These are phyloP conservation scores for Retiboletus fuscus DNA, from an alignment of 1,284 basidiomycete genomes.

Conservation along the genomic window DNA sequence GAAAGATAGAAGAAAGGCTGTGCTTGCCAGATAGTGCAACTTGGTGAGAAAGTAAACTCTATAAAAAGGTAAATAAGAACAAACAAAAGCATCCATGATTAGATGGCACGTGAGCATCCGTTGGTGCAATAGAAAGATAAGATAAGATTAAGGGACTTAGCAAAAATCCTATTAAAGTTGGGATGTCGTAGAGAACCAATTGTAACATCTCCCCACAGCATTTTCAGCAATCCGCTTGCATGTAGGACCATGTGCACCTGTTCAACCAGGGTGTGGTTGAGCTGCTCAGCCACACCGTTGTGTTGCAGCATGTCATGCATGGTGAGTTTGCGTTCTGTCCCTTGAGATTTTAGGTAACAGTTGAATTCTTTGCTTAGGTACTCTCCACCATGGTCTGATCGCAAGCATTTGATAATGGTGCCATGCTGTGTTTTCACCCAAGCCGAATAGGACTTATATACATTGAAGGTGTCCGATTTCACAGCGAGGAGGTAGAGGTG, in stretches of 20 bases:
- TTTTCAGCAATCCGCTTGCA: background rate
- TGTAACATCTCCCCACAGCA: background rate
- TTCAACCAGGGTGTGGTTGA: background rate
- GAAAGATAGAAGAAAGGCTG: too few relatives aligned
- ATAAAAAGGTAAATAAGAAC: too few relatives aligned
- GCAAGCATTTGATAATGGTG: background rate
- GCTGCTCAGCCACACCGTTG: background rate
- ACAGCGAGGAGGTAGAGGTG: background rate
- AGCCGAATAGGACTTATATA: background rate
- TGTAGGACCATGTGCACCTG: background rate
- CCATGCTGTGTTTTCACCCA: constrained; percentile 5
- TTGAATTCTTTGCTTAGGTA: constrained; percentile 16
- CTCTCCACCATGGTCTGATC: background rate
- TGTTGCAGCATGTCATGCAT: background rate
- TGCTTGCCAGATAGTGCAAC: too few relatives aligned
- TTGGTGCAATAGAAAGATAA: too few relatives aligned
- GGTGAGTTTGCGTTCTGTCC: background rate
- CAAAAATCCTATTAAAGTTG: too few relatives aligned
- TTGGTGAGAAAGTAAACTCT: too few relatives aligned
- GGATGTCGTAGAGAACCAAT: too few relatives aligned
- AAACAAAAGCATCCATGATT: too few relatives aligned
- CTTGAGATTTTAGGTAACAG: background rate
- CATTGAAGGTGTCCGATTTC: constrained; percentile 12
- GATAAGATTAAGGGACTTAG: too few relatives aligned
- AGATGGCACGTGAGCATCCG: too few relatives aligned